Evolutionary conservation across 768 basidiomycete genomes (phyloP).

Genomic region (Kwoniella newhampshirensis): DNA sequence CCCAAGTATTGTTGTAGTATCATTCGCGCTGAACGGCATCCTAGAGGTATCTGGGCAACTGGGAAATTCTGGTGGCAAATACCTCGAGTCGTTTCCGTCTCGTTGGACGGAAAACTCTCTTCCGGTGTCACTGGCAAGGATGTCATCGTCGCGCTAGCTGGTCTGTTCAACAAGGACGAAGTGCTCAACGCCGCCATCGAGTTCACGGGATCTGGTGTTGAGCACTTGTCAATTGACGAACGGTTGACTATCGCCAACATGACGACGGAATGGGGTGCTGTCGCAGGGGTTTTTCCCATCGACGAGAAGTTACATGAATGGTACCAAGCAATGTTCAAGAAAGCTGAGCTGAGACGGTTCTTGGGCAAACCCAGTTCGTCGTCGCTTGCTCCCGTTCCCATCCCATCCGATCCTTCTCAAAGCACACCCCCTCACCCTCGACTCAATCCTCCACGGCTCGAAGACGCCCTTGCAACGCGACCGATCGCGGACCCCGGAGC

Average conservation of each 20-base stretch:
- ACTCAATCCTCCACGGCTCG: conserved; percentile 71
- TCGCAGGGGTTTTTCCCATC: conserved; percentile 91
- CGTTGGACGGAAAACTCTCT: conserved; percentile 74
- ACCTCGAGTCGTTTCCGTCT: conserved; percentile 92
- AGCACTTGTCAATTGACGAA: conserved; percentile 78
- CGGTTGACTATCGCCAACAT: conserved; percentile 97
- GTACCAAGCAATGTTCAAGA: conserved; percentile 75
- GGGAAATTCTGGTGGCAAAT: conserved; percentile 99
- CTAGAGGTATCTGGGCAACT: conserved; percentile 84
- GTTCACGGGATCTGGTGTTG: conserved; percentile 85
- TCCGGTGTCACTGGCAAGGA: conserved; percentile 97
- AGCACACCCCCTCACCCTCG: conserved; percentile 78
- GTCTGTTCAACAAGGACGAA: conserved; percentile 92
- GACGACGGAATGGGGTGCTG: conserved; percentile 99
- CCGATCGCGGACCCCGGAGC: conserved; percentile 72
- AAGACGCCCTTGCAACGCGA: conserved; percentile 61
- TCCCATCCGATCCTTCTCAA: conserved; percentile 56
- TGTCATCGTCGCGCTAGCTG: conserved; percentile 93
- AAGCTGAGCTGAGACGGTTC: conserved; percentile 75
- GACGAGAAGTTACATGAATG: conserved; percentile 77
- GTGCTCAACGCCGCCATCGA: conserved; percentile 96
- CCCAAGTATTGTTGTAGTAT: background rate
- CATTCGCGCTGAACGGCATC: conserved; percentile 2
- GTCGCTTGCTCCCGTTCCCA: conserved; percentile 30
- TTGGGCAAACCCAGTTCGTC: conserved; percentile 54